phyloP scores from a whole-genome alignment of 805 yeast genomes.

The Kodamaea kaohsiungensis region DNA sequence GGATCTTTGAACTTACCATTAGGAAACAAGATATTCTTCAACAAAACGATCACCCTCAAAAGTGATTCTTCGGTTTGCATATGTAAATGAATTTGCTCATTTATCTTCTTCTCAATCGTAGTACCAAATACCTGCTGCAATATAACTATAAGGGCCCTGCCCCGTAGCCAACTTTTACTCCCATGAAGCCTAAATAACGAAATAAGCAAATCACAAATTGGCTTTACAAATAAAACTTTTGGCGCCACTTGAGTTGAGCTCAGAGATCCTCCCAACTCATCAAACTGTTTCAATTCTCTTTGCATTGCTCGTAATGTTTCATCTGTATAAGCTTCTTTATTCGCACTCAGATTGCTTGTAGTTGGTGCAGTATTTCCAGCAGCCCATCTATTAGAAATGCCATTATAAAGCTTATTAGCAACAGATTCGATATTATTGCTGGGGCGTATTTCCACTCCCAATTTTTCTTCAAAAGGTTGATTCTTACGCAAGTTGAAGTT shows the following conservation, averaged over 20 bases:
- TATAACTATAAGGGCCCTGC: conserved; percentile 77
- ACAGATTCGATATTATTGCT: conserved; percentile 28
- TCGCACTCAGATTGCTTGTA: neutral
- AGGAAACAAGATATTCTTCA: conserved; percentile 37
- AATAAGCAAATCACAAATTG: conserved; percentile 76
- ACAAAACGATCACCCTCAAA: conserved; percentile 29
- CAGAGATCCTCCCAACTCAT: conserved; percentile 29
- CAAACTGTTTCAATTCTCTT: conserved; percentile 53
- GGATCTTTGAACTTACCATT: conserved; percentile 52
- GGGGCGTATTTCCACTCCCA: conserved; percentile 4
- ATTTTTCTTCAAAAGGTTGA: conserved; percentile 26
- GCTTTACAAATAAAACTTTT: conserved; percentile 56
- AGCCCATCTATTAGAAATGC: conserved; percentile 20
- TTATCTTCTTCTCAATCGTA: conserved; percentile 72
- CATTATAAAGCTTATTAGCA: conserved; percentile 36
- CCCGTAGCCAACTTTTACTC: conserved; percentile 77
- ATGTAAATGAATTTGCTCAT: conserved; percentile 42
- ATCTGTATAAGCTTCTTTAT: conserved; percentile 12
- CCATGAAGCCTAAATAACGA: conserved; percentile 65
- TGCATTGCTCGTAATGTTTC: conserved; percentile 50
- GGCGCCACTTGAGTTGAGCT: conserved; percentile 26
- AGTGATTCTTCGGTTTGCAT: conserved; percentile 46
- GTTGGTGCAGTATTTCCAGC: conserved; percentile 3
- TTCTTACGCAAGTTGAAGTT: conserved; percentile 43
- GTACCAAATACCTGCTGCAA: conserved; percentile 87